Conservation (phyloP, 1,284 basidiomycete genomes). For the Ceratobasidium sp. region DNA sequence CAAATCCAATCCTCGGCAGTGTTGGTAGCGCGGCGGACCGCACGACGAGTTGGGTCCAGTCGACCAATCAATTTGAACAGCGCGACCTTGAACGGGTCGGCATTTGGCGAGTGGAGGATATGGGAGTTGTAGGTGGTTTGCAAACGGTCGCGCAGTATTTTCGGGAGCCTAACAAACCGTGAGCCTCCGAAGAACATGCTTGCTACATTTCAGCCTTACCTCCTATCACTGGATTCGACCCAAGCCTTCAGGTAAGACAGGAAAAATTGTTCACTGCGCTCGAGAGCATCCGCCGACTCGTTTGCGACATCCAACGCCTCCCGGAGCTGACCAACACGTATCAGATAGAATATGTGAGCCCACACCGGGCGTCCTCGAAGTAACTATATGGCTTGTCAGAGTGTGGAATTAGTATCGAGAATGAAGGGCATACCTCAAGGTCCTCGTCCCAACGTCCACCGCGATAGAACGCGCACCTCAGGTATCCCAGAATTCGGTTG, state of each 20-base stretch:
- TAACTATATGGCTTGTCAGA: conserved; percentile 62
- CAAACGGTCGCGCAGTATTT: conserved; percentile 85
- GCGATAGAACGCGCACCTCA: conserved; percentile 83
- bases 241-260: conserved; percentile 87
- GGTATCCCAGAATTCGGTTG: conserved; percentile 91
- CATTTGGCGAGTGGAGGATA: conserved; percentile 86
- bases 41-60: conserved; percentile 86
- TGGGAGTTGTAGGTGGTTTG: conserved; percentile 92
- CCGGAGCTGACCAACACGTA: conserved; percentile 85
- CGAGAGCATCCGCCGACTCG: conserved; percentile 80
- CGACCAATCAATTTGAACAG: conserved; percentile 96
- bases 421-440: conserved; percentile 73
- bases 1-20: conserved; percentile 99
- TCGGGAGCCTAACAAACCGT: conserved; percentile 70
- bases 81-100: conserved; percentile 96
- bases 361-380: conserved; percentile 90
- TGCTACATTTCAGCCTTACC: conserved; percentile 61
- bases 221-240: conserved; percentile 84
- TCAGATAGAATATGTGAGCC: conserved; percentile 92
- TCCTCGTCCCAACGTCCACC: conserved; percentile 87
- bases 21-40: conserved; percentile 85
- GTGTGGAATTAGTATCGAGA: conserved; percentile 25
- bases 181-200: background rate
- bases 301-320: conserved; percentile 87
- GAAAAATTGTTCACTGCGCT: conserved; percentile 87